Evolutionary conservation across 352 stramenopile genomes (phyloP).

Genomic region (Aphanomyces astaci): DNA sequence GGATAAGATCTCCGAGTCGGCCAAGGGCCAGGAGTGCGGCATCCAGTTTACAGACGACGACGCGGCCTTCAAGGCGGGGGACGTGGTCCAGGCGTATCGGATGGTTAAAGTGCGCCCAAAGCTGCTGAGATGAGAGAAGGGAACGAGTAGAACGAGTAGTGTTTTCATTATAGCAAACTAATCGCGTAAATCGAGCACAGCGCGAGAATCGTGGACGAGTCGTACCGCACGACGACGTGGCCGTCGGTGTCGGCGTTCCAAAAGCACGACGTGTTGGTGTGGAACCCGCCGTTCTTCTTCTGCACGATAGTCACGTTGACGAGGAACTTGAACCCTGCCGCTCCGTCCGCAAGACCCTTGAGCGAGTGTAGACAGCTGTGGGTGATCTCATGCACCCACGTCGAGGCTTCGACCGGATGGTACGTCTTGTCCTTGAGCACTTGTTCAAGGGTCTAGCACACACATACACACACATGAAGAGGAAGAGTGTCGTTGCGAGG

Average conservation of each 20-base stretch:
- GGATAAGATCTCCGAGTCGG: conserved; percentile 87
- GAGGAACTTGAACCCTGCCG: conserved; percentile 85
- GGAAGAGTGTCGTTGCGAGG: neutral
- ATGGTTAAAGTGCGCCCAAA: conserved; percentile 8
- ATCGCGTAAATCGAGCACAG: conserved; percentile 13
- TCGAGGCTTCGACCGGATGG: conserved; percentile 70
- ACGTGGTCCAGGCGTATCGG: conserved; percentile 90
- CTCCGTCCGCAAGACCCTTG: conserved; percentile 74
- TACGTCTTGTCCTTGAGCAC: conserved; percentile 58
- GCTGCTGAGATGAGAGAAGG: neutral
- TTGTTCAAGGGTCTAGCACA: conserved; percentile 56
- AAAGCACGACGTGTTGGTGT: conserved; percentile 83
- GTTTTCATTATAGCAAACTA: conserved; percentile 15
- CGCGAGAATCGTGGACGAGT: conserved; percentile 12
- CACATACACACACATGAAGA: conserved; percentile 2
- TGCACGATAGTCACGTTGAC: conserved; percentile 84
- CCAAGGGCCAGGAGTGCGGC: conserved; percentile 95
- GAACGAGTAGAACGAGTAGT: too few species aligned
- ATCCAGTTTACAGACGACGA: conserved; percentile 89
- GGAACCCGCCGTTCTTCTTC: conserved; percentile 80
- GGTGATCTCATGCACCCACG: conserved; percentile 73
- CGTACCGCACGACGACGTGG: conserved; percentile 20
- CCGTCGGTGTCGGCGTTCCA: conserved; percentile 80
- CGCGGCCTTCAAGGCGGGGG: conserved; percentile 89
- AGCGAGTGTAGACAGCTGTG: conserved; percentile 73